phyloP scores from a whole-genome alignment of 768 basidiomycete genomes.

The Agrocybe praecox region DNA sequence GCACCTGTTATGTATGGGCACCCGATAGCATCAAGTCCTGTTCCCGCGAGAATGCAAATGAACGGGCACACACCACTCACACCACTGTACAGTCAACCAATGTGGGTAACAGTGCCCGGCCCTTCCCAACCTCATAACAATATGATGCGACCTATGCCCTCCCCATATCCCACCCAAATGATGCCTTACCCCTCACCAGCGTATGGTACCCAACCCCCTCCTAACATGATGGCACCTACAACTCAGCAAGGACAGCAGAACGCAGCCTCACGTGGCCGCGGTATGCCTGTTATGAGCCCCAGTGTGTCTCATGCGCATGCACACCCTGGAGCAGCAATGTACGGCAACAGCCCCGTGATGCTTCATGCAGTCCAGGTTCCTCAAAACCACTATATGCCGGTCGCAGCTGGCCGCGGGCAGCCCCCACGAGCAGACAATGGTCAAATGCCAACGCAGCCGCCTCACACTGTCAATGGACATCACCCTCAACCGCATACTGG shows the following conservation, averaged over 20 bases:
- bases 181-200: constrained; percentile 66
- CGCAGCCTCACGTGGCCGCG: constrained; percentile 47
- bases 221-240: constrained; percentile 41
- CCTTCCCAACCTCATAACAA: constrained; percentile 47
- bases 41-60: constrained; percentile 60
- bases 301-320: constrained; percentile 55
- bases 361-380: constrained; percentile 57
- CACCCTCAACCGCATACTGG: constrained; percentile 35
- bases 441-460: constrained; percentile 37
- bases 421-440: constrained; percentile 48
- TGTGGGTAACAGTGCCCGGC: constrained; percentile 66
- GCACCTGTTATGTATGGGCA: constrained; percentile 69
- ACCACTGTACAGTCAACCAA: constrained; percentile 58
- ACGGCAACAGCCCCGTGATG: constrained; percentile 68
- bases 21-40: constrained; percentile 61
- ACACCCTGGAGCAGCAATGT: constrained; percentile 52
- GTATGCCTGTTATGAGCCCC: constrained; percentile 71
- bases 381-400: constrained; percentile 47
- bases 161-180: constrained; percentile 67
- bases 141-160: constrained; percentile 58
- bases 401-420: constrained; percentile 51
- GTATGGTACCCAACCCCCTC: constrained; percentile 46
- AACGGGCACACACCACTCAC: constrained; percentile 63
- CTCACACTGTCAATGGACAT: constrained; percentile 26
- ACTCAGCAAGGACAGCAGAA: constrained; percentile 42